phyloP scores from a whole-genome alignment of 495 filamentous ascomycete genomes.

The Cladorrhinum samala region DNA sequence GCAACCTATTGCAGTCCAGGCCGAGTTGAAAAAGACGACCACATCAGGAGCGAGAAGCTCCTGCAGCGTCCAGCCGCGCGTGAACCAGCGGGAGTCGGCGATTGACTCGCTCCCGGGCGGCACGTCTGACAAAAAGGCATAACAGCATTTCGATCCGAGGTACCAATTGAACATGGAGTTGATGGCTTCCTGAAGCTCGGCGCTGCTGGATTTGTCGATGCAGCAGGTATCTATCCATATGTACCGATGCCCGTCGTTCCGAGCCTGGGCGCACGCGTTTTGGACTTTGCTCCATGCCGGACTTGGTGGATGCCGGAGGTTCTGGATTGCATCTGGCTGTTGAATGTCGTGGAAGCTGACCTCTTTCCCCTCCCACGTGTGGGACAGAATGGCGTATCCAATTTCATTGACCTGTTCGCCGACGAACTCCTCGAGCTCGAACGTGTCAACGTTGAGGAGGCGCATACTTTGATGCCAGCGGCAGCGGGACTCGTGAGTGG shows the following conservation, averaged over 20 bases:
- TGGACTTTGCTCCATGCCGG: conserved; percentile 25
- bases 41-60: conserved; percentile 33
- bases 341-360: conserved; percentile 19
- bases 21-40: conserved; percentile 26
- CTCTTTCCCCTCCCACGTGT: conserved; percentile 32
- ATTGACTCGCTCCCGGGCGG: not conserved
- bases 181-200: conserved; percentile 39
- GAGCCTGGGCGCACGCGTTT: conserved; percentile 29
- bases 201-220: conserved; percentile 41
- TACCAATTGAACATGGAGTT: conserved; percentile 47
- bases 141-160: conserved; percentile 25
- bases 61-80: conserved; percentile 34
- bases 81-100: conserved; percentile 28
- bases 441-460: conserved; percentile 22
- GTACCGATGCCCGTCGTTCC: conserved; percentile 22
- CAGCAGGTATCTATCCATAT: conserved; percentile 45
- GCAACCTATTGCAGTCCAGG: conserved; percentile 19
- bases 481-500: too few relatives aligned
- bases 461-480: too few relatives aligned
- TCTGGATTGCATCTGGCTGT: not conserved
- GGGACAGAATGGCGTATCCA: conserved; percentile 33
- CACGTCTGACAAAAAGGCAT: conserved; percentile 22
- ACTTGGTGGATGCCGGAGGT: not conserved
- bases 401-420: conserved; percentile 5
- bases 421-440: conserved; percentile 23